Conservation (phyloP, 768 basidiomycete genomes). For the Stropharia rugosoannulata region DNA sequence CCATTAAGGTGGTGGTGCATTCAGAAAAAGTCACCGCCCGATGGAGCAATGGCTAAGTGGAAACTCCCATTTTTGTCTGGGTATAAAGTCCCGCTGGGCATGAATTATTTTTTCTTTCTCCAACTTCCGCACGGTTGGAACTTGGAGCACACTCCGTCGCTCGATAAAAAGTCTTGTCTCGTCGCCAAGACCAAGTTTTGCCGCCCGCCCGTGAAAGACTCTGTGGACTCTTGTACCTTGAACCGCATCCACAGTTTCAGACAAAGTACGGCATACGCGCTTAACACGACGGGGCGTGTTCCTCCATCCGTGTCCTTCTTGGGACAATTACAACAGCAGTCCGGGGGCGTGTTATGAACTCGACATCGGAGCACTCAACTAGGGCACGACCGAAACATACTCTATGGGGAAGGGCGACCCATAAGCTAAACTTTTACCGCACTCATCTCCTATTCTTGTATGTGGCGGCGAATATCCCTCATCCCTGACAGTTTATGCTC, state of each 20-base stretch:
- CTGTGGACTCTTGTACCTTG: background rate
- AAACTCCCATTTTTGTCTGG: too few relatives aligned
- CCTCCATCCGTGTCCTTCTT: background rate
- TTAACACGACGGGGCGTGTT: background rate
- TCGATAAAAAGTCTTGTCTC: too few relatives aligned
- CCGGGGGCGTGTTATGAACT: constrained; percentile 17
- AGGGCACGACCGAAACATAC: background rate
- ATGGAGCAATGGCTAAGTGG: too few relatives aligned
- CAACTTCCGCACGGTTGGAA: too few relatives aligned
- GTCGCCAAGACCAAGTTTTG: background rate
- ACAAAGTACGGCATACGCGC: background rate
- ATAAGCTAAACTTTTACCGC: constrained; percentile 67
- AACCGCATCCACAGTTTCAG: background rate
- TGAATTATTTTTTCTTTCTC: too few relatives aligned
- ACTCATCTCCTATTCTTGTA: constrained; percentile 63
- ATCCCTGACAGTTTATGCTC: background rate
- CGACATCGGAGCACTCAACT: constrained; percentile 7
- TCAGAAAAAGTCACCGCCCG: too few relatives aligned
- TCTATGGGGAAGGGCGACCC: constrained; percentile 31
- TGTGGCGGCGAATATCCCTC: constrained; percentile 23
- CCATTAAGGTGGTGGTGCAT: too few relatives aligned
- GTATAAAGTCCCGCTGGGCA: too few relatives aligned
- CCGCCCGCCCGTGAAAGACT: background rate
- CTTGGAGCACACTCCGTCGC: too few relatives aligned
- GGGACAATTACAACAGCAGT: background rate